phyloP scores from a whole-genome alignment of 2,329 filamentous ascomycete genomes.

The Pseudogymnoascus sp. region DNA sequence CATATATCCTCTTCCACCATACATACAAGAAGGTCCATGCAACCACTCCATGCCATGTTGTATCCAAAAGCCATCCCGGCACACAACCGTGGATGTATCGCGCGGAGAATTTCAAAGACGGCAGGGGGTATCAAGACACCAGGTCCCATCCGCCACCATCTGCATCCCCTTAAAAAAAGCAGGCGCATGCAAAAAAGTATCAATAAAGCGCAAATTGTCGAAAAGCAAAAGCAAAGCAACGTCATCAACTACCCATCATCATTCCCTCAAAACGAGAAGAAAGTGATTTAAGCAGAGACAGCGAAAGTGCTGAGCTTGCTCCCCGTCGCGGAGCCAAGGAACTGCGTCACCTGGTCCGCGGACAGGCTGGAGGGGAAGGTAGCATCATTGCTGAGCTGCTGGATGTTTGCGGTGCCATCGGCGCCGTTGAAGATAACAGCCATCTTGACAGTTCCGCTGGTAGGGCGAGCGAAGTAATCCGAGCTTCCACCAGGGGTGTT shows the following conservation, averaged over 20 bases:
- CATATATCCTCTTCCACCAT: not conserved
- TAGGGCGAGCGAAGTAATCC: slow-evolving; percentile 64
- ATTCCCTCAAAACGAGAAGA: not conserved
- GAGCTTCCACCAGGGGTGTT: slow-evolving; percentile 56
- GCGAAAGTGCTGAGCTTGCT: not conserved
- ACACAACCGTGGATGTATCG: not conserved
- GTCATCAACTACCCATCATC: not conserved
- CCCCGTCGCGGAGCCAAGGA: not conserved
- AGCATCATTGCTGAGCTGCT: slow-evolving; percentile 37
- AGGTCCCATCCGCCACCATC: not conserved
- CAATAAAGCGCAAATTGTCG: not conserved
- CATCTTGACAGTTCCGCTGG: slow-evolving; percentile 49
- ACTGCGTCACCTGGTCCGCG: slow-evolving; percentile 28
- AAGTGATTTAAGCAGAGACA: not conserved
- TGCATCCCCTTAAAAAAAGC: not conserved
- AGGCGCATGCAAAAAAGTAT: not conserved
- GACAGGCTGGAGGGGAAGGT: slow-evolving; percentile 35
- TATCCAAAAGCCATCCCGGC: not conserved
- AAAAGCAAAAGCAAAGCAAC: not conserved
- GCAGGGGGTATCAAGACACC: not conserved
- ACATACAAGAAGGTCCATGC: not conserved
- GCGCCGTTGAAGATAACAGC: slow-evolving; percentile 52
- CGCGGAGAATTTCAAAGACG: not conserved
- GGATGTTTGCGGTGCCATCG: slow-evolving; percentile 47
- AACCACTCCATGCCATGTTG: not conserved